Conservation (phyloP, 2,329 filamentous ascomycete species). For the Scytalidium lignicola region DNA sequence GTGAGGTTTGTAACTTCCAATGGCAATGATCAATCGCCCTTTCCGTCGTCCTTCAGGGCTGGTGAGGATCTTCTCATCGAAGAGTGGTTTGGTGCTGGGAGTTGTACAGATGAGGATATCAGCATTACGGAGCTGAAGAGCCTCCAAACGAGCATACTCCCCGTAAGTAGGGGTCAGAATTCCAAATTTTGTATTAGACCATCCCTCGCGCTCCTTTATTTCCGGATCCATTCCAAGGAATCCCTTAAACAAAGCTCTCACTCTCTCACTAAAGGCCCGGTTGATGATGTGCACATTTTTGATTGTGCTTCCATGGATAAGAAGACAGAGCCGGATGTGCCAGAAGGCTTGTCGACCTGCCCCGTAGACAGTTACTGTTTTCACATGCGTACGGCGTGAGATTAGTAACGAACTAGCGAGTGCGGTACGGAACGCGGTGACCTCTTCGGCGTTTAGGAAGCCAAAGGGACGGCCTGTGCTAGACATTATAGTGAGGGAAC, state of each 20-base stretch:
- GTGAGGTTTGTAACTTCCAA: slow-evolving; percentile 63
- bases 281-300: slow-evolving; percentile 81
- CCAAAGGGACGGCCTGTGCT: slow-evolving; percentile 58
- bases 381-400: slow-evolving; percentile 60
- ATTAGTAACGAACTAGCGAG: slow-evolving; percentile 65
- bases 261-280: slow-evolving; percentile 58
- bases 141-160: slow-evolving; percentile 61
- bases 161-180: slow-evolving; percentile 65
- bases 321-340: slow-evolving; percentile 81
- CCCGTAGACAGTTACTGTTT: slow-evolving; percentile 78
- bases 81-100: slow-evolving; percentile 67
- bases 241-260: slow-evolving; percentile 44
- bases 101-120: slow-evolving; percentile 90
- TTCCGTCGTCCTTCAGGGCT: slow-evolving; percentile 64
- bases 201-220: slow-evolving; percentile 54
- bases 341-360: slow-evolving; percentile 89
- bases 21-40: slow-evolving; percentile 65
- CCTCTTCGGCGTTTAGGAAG: slow-evolving; percentile 65
- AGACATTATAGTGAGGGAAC: slow-evolving; percentile 65
- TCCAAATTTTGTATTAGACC: slow-evolving; percentile 61
- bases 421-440: slow-evolving; percentile 78
- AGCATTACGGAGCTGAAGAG: slow-evolving; percentile 64
- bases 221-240: slow-evolving; percentile 39
- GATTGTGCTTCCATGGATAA: slow-evolving; percentile 66
- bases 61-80: slow-evolving; percentile 68